Base-by-base conservation (phyloP, 805 yeast genomes). In the Metschnikowia shivogae region DNA sequence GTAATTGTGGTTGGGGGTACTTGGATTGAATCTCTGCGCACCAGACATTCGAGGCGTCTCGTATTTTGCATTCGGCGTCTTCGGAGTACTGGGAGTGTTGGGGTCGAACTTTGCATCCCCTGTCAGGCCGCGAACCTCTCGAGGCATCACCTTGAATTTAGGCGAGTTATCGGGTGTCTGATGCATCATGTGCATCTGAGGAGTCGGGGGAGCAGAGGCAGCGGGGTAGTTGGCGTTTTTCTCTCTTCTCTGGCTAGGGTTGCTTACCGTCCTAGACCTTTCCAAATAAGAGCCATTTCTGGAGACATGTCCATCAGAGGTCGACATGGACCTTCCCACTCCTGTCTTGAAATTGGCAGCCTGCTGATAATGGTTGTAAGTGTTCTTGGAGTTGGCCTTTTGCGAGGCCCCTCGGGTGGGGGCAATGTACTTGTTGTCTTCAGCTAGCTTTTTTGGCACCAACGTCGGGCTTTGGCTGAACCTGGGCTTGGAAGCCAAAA, bases 361-460 rank as follows among this genome's bases (percentile, higher is more conserved):
- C 53, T 62, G 70, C 39, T 61, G 68, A 45, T 65, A 65, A 45
- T 63, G 62, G 42, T 65, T 65, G 50, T 60, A 65, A 20, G 59
- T 64, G 44, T 61, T 63, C 43, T 62, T 41, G 13, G 67, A 58
- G 39, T 59, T 59, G 20, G 58, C 47, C 17, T 64, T 44, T 34
- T 53, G 54, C 6, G 43, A 41, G 1, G 28, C 39, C 11, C 42
- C 52, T 27, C 33, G 36, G 14, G 43, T 13, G 2, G 49, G 47
- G 17, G 45, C 36, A 14, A 36, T 6, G 22, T 39, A 38, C 34
- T 43, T 43, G 12, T 13, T 24, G 11, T 32, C 35, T n/a, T 45
- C 43, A 10, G n/a, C 13, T 3, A 43, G 26, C 28, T 45, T 44
- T 26, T 17, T 38, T 31, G 39, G 35, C 6, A 33, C 28, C 19